phyloP scores from a whole-genome alignment of 1,284 basidiomycete genomes.

The Leccinum insolens region DNA sequence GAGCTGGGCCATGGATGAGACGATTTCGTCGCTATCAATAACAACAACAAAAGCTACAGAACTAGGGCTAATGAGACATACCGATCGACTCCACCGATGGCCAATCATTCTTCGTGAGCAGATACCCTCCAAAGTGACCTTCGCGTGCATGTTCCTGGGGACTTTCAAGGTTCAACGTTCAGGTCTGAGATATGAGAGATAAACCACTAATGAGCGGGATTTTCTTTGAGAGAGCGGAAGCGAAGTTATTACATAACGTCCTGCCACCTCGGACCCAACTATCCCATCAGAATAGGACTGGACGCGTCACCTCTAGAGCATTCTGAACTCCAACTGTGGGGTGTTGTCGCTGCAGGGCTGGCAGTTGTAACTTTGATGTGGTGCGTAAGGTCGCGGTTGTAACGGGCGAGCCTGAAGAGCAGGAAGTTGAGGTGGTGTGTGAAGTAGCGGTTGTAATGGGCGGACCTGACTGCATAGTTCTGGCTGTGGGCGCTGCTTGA shows the following conservation, averaged over 20 bases:
- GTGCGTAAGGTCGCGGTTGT: too few relatives aligned
- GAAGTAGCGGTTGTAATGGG: too few relatives aligned
- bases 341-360: too few relatives aligned
- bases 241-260: constrained; percentile 23
- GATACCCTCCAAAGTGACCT: constrained; percentile 73
- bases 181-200: constrained; percentile 39
- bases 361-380: too few relatives aligned
- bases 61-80: constrained; percentile 28
- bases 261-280: constrained; percentile 40
- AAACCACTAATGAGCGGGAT: constrained; percentile 14
- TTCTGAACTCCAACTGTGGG: too few relatives aligned
- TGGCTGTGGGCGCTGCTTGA: too few relatives aligned
- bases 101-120: constrained; percentile 73
- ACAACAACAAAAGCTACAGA: not conserved
- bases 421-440: too few relatives aligned
- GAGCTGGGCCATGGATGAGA: constrained; percentile 61
- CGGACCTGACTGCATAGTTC: too few relatives aligned
- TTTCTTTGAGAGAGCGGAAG: constrained; percentile 3
- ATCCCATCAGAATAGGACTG: constrained; percentile 64
- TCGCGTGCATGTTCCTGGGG: constrained; percentile 71
- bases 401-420: too few relatives aligned
- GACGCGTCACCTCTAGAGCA: constrained; percentile 39
- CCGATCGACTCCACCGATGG: constrained; percentile 63
- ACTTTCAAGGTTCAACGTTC: constrained; percentile 55
- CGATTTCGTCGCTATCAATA: constrained; percentile 27